Conservation (phyloP, 2,329 filamentous ascomycete genomes). For the Cytospora leucostoma region DNA sequence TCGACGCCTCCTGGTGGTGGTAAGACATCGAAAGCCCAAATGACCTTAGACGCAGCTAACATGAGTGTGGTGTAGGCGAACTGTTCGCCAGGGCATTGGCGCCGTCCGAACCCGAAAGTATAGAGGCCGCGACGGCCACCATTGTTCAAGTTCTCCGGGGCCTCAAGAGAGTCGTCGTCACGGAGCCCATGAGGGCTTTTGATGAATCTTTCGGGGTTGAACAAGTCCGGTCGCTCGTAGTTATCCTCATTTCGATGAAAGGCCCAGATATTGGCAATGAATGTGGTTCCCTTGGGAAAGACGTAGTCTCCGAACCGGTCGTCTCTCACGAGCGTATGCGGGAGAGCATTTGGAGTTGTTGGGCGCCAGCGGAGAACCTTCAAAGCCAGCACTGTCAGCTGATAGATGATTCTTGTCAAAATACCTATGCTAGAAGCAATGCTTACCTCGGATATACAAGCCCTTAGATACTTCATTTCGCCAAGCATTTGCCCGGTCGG, state of each 20-base stretch:
- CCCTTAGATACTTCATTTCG: constrained; percentile 5
- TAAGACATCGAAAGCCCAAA: constrained; percentile 51
- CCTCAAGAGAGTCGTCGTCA: background rate
- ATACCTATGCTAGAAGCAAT: no score
- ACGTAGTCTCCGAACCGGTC: background rate
- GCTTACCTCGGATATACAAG: constrained; percentile 12
- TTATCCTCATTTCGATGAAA: background rate
- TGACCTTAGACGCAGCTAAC: constrained; percentile 41
- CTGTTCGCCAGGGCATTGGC: constrained; percentile 51
- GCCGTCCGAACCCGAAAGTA: constrained; percentile 49
- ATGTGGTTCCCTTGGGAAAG: constrained; percentile 10
- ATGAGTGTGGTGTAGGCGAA: constrained; percentile 49
- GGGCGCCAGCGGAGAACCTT: constrained; percentile 20
- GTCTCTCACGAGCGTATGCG: constrained; percentile 8
- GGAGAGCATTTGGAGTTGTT: background rate
- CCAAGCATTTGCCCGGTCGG: constrained; percentile 9
- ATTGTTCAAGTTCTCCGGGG: background rate
- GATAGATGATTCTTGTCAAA: background rate
- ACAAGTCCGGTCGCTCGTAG: background rate
- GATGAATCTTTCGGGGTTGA: constrained; percentile 7
- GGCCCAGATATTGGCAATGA: constrained; percentile 11
- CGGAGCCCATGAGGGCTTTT: constrained; percentile 1
- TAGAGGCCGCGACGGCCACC: constrained; percentile 36
- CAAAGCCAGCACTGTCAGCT: background rate
- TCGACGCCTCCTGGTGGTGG: constrained; percentile 32